These are phyloP conservation scores for Canavalia gladiata DNA, from an alignment of 306 rosid genomes.

Conservation along the genomic window DNA sequence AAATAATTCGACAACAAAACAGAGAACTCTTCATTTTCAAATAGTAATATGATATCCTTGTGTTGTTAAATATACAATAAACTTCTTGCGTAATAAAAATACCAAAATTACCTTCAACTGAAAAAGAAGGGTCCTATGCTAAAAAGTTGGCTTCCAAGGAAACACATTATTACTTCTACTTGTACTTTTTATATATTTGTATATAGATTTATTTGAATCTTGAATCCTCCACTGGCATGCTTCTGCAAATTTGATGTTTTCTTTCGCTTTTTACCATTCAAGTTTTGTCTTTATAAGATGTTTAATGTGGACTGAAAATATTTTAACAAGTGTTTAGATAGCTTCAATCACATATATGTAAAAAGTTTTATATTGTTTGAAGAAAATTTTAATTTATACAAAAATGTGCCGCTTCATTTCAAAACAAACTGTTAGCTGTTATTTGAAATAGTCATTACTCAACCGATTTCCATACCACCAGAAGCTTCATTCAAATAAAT, in stretches of 20 bases:
- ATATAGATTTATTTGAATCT: background rate
- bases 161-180: background rate
- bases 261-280: slow-evolving; percentile 4
- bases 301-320: background rate
- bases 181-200: background rate
- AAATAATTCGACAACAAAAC: background rate
- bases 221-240: background rate
- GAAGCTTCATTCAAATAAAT: slow-evolving; percentile 36
- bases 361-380: background rate
- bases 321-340: background rate
- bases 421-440: background rate
- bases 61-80: slow-evolving; percentile 37
- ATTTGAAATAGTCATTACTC: background rate
- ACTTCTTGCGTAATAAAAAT: slow-evolving; percentile 3
- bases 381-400: background rate
- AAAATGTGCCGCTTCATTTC: slow-evolving; percentile 1
- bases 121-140: slow-evolving; percentile 19
- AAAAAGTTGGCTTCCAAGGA: slow-evolving; percentile 43
- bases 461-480: slow-evolving; percentile 16
- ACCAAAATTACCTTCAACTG: slow-evolving; percentile 22
- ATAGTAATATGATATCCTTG: background rate
- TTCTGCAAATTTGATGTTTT: background rate
- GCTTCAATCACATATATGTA: background rate
- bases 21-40: slow-evolving; percentile 1
- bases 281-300: slow-evolving; percentile 18